Base-by-base conservation (phyloP, 768 basidiomycete species). In the Omphalotus guepiniiformis region DNA sequence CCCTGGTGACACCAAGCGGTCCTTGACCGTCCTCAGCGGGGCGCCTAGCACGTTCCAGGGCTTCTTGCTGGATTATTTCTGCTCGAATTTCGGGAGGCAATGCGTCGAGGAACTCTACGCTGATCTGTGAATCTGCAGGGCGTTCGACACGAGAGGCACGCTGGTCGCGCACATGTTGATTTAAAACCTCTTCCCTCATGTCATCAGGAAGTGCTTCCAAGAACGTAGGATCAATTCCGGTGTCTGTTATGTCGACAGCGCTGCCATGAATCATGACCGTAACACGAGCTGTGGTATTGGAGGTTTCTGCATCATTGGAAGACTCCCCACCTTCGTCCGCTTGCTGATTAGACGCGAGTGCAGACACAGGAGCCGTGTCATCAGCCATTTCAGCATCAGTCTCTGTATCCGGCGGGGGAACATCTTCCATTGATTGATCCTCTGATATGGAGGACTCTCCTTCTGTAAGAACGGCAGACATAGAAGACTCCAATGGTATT, bases 161-260 rank as follows among this genome's bases (percentile, higher is more conserved):
- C 51, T 85, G 90, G 56, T 98, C 96, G 7, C 93, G 85, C 55
- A 97, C 83, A 60, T 99, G 95, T 60, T 99, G 96, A 58, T 94
- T 93, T 43, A 99, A 75, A 28, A 99, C 93, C 61, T 99, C 96
- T 61, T 96, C 95, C 42, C 96, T 82, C 87, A 99, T 98, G 55
- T 98, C 95, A 60, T 99, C 96, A 0, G 96, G 96, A 7, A 99
- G 70, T 21, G 96, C 96, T 67, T 97, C 93, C 48, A 99, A 72
- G 78, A 99, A 99, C 4, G 92, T 93, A 2, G 94, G 92, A 62
- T 99, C 96, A 59, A 99, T 97, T 4, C 96, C 96, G 29, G 93
- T 95, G 57, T 98, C 93, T 2, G 96, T 99, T 62, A 99, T 99
- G 61, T 99, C 96, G 22, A 98, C 91, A 6, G 84, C 75, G 53